phyloP scores from a whole-genome alignment of 495 filamentous ascomycete genomes.

The Cercophora sp. region DNA sequence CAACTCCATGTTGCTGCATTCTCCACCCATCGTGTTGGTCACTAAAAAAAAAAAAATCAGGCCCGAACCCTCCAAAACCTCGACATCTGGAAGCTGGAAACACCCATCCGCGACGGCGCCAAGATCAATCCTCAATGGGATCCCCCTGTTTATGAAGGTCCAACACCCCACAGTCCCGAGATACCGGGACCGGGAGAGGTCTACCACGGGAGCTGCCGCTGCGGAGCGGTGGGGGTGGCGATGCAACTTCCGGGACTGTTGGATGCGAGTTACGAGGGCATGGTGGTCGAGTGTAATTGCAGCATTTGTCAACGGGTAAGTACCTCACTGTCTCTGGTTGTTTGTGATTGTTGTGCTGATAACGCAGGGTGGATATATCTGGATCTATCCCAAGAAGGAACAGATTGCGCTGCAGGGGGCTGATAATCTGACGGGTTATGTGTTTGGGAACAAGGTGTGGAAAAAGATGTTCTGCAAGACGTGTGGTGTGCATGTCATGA shows the following conservation, averaged over 20 bases:
- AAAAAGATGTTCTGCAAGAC: constrained; percentile 39
- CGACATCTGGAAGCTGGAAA: constrained; percentile 29
- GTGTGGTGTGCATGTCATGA: constrained; percentile 32
- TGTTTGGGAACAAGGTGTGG: constrained; percentile 18
- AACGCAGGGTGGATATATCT: constrained; percentile 19
- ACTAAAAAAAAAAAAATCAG: not conserved
- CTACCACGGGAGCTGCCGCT: constrained; percentile 51
- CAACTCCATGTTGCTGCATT: no score
- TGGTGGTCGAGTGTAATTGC: constrained; percentile 34
- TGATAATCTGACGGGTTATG: constrained; percentile 30
- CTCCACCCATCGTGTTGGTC: no score
- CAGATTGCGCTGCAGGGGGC: constrained; percentile 25
- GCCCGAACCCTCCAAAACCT: constrained; percentile 32
- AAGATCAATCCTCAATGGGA: constrained; percentile 30
- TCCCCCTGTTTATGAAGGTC: constrained; percentile 37
- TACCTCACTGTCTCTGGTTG: not conserved
- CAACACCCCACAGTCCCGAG: constrained; percentile 35
- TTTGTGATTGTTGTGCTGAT: not conserved
- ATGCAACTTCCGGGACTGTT: constrained; percentile 29
- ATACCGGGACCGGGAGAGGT: constrained; percentile 5
- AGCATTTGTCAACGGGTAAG: constrained; percentile 40
- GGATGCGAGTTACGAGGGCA: constrained; percentile 19
- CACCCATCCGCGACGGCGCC: constrained; percentile 20
- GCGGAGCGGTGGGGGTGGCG: constrained; percentile 42
- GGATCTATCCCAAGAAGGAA: constrained; percentile 25